Evolutionary conservation across 2,329 filamentous ascomycete species (phyloP).

Genomic region (Orbilia oligospora): DNA sequence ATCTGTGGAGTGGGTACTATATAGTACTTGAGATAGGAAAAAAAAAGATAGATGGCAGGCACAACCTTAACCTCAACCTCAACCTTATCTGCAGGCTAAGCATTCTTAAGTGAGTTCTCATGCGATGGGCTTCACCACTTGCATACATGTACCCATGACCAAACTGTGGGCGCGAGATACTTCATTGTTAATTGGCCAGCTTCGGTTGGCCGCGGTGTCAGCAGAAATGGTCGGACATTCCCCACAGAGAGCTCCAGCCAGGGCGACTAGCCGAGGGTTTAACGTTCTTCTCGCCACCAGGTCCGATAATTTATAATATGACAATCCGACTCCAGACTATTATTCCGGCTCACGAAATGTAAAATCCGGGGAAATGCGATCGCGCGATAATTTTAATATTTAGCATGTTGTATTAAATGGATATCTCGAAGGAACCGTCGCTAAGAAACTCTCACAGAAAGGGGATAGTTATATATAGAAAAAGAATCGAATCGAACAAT

Average conservation of each 20-base stretch:
- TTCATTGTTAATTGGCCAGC: constrained; percentile 8
- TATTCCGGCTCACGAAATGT: neutral
- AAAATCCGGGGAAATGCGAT: constrained; percentile 8
- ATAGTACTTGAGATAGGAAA: neutral
- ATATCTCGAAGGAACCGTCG: neutral
- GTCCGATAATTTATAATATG: neutral
- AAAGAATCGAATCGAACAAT: no score
- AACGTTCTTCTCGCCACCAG: neutral
- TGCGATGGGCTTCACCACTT: constrained; percentile 1
- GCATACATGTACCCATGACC: constrained; percentile 5
- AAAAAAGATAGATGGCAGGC: neutral
- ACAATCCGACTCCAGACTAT: neutral
- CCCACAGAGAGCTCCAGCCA: constrained; percentile 37
- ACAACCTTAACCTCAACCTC: constrained; percentile 1
- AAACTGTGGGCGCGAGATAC: constrained; percentile 7
- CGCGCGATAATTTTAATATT: neutral
- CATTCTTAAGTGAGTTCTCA: neutral
- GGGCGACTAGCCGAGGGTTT: constrained; percentile 50
- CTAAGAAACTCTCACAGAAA: constrained; percentile 19
- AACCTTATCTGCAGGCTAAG: constrained; percentile 6
- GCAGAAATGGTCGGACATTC: constrained; percentile 49
- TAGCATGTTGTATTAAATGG: neutral
- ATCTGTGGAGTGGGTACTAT: neutral
- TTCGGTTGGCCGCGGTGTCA: constrained; percentile 54
- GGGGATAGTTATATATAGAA: neutral